Evolutionary conservation across 306 rosid genomes (phyloP).

Genomic region (Sicyos baderoa): DNA sequence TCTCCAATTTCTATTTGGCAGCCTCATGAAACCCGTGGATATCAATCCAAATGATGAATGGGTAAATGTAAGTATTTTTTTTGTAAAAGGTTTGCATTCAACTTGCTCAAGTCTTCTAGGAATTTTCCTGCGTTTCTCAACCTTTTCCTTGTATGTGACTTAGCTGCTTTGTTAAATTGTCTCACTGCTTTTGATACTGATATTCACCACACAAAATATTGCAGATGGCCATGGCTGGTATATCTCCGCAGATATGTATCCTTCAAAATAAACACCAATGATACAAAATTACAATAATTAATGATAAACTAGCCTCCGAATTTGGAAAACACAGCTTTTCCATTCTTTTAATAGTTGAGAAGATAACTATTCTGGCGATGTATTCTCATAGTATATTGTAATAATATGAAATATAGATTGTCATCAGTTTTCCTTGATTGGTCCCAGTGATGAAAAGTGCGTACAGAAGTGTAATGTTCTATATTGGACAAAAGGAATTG

Average conservation of each 20-base stretch:
- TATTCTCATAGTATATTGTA: no score
- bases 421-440: slow-evolving; percentile 37
- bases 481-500: slow-evolving; percentile 82
- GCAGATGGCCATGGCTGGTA: slow-evolving; percentile 93
- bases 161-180: slow-evolving; percentile 3
- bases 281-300: background rate
- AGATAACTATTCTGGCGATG: no score
- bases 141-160: slow-evolving; percentile 15
- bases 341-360: no score
- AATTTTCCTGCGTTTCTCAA: background rate
- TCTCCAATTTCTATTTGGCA: slow-evolving; percentile 36
- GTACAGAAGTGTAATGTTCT: slow-evolving; percentile 90
- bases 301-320: background rate
- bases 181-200: slow-evolving; percentile 24
- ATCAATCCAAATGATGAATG: slow-evolving; percentile 90
- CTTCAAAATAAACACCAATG: slow-evolving; percentile 24
- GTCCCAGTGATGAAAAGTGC: slow-evolving; percentile 81
- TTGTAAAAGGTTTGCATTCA: background rate
- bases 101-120: background rate
- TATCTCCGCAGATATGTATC: slow-evolving; percentile 97
- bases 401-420: background rate
- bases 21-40: slow-evolving; percentile 93
- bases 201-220: slow-evolving; percentile 26
- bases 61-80: slow-evolving; percentile 63
- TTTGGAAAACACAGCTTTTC: no score